Conservation (phyloP, 306 rosid species). For the Dryas drummondii region DNA sequence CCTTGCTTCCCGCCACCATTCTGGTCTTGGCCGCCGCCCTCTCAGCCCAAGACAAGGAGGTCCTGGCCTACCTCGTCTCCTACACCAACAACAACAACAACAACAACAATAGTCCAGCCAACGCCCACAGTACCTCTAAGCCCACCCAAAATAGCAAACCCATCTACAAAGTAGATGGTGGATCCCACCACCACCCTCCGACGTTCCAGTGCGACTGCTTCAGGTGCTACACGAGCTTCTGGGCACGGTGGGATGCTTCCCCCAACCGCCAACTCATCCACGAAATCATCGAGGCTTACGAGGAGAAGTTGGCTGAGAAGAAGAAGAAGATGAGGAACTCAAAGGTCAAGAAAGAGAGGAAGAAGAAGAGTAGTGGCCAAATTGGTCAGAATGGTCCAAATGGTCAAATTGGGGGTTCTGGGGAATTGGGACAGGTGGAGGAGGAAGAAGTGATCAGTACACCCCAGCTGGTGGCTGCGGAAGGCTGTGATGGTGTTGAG, state of each 20-base stretch:
- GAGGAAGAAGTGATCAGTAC: background rate
- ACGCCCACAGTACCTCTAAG: background rate
- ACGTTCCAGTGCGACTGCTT: slow-evolving; percentile 34
- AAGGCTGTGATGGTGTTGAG: slow-evolving; percentile 16
- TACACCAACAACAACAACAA: slow-evolving; percentile 15
- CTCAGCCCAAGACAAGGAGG: slow-evolving; percentile 30
- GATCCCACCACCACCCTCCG: slow-evolving; percentile 1
- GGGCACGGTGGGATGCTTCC: slow-evolving; percentile 50
- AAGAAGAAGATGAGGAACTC: slow-evolving; percentile 18
- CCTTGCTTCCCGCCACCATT: slow-evolving; percentile 31
- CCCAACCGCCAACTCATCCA: slow-evolving; percentile 35
- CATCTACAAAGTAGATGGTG: background rate
- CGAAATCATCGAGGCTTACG: slow-evolving; percentile 43
- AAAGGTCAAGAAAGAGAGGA: slow-evolving; percentile 27
- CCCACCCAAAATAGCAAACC: no score
- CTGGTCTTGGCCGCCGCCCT: slow-evolving; percentile 21
- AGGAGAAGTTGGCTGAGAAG: slow-evolving; percentile 27
- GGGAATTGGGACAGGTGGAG: background rate
- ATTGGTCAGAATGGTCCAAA: no score
- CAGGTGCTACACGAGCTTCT: slow-evolving; percentile 34
- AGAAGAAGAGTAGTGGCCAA: background rate
- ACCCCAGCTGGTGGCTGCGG: background rate
- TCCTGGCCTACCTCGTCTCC: slow-evolving; percentile 40
- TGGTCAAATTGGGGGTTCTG: background rate
- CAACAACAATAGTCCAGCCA: slow-evolving; percentile 1